Conservation (phyloP, 2,329 filamentous ascomycete genomes). For the Aspergillus sp. region DNA sequence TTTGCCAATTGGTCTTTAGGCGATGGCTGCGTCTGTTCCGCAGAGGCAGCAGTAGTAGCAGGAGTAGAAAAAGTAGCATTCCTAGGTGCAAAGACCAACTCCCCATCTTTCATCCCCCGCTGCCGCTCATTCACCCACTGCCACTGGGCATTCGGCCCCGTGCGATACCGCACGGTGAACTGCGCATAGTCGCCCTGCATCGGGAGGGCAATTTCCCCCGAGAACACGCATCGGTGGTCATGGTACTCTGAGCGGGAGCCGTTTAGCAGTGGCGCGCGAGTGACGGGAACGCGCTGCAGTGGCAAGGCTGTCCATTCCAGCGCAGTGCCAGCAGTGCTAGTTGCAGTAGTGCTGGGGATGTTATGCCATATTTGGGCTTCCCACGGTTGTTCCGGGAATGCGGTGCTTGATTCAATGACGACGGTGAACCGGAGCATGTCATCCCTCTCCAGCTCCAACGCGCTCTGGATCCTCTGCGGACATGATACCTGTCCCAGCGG, state of each 20-base stretch:
- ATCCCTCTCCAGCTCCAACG: slow-evolving; percentile 8
- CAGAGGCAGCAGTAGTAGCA: background rate
- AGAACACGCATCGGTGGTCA: slow-evolving; percentile 29
- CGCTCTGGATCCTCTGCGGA: slow-evolving; percentile 36
- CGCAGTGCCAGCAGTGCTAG: background rate
- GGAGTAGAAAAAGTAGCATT: slow-evolving; percentile 14
- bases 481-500: slow-evolving; percentile 67
- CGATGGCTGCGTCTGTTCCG: background rate
- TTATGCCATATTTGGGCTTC: slow-evolving; percentile 71
- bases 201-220: slow-evolving; percentile 22
- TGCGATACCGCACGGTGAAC: slow-evolving; percentile 40
- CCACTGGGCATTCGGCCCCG: slow-evolving; percentile 30
- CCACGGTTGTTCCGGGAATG: slow-evolving; percentile 53
- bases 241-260: slow-evolving; percentile 11
- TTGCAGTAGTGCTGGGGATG: slow-evolving; percentile 40
- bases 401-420: slow-evolving; percentile 57
- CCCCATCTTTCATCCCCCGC: slow-evolving; percentile 32
- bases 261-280: slow-evolving; percentile 23
- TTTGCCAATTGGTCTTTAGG: slow-evolving; percentile 14
- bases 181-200: slow-evolving; percentile 20
- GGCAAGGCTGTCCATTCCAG: slow-evolving; percentile 49
- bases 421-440: slow-evolving; percentile 53
- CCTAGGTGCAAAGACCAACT: slow-evolving; percentile 22
- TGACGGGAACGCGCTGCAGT: slow-evolving; percentile 38
- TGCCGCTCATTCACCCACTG: slow-evolving; percentile 39